These are phyloP conservation scores for Talaromyces piceae DNA, from an alignment of 2,329 filamentous ascomycete species.

Conservation along the genomic window DNA sequence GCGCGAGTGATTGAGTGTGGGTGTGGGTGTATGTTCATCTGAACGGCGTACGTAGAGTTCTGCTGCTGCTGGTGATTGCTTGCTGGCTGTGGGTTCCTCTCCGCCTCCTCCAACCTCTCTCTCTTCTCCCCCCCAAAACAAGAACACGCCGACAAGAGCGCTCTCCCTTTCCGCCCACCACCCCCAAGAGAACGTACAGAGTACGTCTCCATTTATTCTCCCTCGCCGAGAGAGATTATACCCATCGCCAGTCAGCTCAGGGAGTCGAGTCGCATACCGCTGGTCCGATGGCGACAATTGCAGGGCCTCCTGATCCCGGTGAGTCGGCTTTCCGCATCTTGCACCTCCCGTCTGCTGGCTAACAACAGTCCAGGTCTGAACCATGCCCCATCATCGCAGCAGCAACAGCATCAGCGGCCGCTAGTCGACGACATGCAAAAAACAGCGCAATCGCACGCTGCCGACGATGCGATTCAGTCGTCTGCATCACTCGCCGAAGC, in stretches of 20 bases:
- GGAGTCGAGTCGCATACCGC: slow-evolving; percentile 22
- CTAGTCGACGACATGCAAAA: slow-evolving; percentile 7
- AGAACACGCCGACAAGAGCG: too few relatives aligned
- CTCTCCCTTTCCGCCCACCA: too few relatives aligned
- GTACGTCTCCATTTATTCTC: too few relatives aligned
- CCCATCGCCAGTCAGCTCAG: slow-evolving; percentile 17
- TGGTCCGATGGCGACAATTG: slow-evolving; percentile 26
- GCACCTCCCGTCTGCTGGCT: neutral
- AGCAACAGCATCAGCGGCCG: too few relatives aligned
- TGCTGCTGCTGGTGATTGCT: neutral
- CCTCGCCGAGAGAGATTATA: too few relatives aligned
- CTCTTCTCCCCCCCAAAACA: neutral
- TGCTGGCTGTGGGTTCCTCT: neutral
- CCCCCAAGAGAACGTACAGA: too few relatives aligned
- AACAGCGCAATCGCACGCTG: slow-evolving; percentile 9
- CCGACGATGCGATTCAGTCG: slow-evolving; percentile 8
- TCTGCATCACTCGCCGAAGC: slow-evolving; percentile 8
- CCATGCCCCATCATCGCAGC: slow-evolving; percentile 9
- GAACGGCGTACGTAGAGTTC: neutral
- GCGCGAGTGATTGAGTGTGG: too few relatives aligned
- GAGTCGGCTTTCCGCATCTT: neutral
- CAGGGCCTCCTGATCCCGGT: slow-evolving; percentile 7
- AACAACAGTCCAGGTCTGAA: slow-evolving; percentile 10
- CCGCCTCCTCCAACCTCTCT: neutral
- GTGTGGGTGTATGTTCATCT: neutral